Evolutionary conservation across 2,329 filamentous ascomycete genomes (phyloP).

Genomic region (Trichoderma atroviride): DNA sequence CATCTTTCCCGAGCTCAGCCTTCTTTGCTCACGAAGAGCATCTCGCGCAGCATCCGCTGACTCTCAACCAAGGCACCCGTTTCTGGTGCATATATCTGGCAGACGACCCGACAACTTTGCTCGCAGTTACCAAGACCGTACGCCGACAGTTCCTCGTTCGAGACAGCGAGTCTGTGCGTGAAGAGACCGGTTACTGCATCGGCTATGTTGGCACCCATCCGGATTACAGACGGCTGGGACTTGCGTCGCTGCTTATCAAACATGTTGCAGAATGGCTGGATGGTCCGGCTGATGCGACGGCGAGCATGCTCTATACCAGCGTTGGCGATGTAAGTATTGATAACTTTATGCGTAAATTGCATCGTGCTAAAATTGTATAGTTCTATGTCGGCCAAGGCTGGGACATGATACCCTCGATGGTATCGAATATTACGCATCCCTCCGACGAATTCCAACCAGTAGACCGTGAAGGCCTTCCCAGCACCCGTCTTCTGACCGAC

Average conservation of each 20-base stretch:
- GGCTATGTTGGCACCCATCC: background rate
- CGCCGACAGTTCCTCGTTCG: background rate
- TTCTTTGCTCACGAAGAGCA: background rate
- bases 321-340: constrained; percentile 8
- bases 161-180: background rate
- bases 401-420: constrained; percentile 6
- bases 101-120: background rate
- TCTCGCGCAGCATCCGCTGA: constrained; percentile 3
- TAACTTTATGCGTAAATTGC: background rate
- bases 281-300: background rate
- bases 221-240: background rate
- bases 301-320: constrained; percentile 13
- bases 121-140: background rate
- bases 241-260: constrained; percentile 4
- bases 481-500: background rate
- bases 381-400: constrained; percentile 2
- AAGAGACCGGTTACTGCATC: constrained; percentile 7
- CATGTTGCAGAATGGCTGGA: constrained; percentile 10
- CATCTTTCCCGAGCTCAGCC: background rate
- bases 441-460: background rate
- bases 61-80: background rate
- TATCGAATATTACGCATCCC: constrained; percentile 3
- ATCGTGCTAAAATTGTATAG: background rate
- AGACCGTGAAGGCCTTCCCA: background rate
- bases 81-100: background rate